A percentile compares a stretch with the other conserved stretches of the same genome.
Evolutionary conservation across 148 eudicot genomes (phyloP).

Genomic region (Amaranthus hypochondriacus): DNA sequence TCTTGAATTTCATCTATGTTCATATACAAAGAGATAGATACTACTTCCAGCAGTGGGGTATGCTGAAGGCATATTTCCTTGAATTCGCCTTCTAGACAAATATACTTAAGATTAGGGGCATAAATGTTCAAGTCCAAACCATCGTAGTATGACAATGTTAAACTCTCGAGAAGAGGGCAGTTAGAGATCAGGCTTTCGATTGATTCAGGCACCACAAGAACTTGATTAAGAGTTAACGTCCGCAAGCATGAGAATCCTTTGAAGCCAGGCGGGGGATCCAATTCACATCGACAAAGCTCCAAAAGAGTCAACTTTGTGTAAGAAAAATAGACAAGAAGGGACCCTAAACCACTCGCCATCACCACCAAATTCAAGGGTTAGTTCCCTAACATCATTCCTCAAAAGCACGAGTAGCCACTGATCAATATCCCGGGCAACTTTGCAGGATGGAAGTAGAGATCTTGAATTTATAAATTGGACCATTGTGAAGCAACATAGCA

Average conservation of each 20-base stretch:
- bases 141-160: conserved; percentile 64
- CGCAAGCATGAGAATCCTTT: conserved; percentile 51
- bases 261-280: conserved; percentile 55
- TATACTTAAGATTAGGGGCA: conserved; percentile 68
- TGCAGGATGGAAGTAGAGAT: conserved; percentile 45
- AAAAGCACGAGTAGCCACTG: conserved; percentile 82
- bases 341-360: conserved; percentile 69
- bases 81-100: conserved; percentile 70
- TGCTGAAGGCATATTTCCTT: conserved; percentile 54
- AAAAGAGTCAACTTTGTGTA: conserved; percentile 48
- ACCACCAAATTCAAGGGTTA: conserved; percentile 59
- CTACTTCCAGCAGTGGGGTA: conserved; percentile 46
- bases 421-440: conserved; percentile 60
- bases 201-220: conserved; percentile 48
- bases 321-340: conserved; percentile 54
- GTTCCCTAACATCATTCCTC: conserved; percentile 55
- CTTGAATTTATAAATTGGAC: conserved; percentile 64
- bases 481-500: conserved; percentile 60
- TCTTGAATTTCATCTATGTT: conserved; percentile 61
- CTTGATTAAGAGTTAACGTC: conserved; percentile 63
- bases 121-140: conserved; percentile 51
- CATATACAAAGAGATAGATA: conserved; percentile 64
- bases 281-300: conserved; percentile 68
- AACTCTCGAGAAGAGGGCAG: conserved; percentile 64
- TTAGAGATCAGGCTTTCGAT: conserved; percentile 52